Percentiles rank a stretch among this genome's conserved stretches.
Evolutionary conservation across 2,329 filamentous ascomycete genomes (phyloP).

Genomic region (Aspergillus chevalieri): DNA sequence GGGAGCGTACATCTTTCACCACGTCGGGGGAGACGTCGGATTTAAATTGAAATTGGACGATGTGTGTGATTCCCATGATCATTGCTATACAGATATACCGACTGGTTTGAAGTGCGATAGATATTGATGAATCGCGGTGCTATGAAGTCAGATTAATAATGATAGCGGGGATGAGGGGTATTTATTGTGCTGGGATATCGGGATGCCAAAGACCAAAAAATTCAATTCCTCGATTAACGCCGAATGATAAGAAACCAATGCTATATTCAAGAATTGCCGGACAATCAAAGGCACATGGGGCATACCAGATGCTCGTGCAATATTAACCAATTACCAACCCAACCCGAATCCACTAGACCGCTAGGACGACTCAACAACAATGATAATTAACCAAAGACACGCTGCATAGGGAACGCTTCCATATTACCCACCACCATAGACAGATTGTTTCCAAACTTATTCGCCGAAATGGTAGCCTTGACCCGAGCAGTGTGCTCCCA

Average conservation of each 20-base stretch:
- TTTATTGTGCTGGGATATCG: too few species aligned
- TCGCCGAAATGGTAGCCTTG: background rate
- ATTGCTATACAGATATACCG: background rate
- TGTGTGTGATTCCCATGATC: conserved; percentile 60
- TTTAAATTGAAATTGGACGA: conserved; percentile 64
- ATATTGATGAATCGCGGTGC: background rate
- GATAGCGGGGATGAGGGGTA: too few species aligned
- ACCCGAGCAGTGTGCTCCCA: background rate
- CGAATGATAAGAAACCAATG: too few species aligned
- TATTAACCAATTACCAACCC: too few species aligned
- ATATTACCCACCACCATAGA: background rate
- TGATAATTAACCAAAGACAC: background rate
- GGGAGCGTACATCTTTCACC: conserved; percentile 51
- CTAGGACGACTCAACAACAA: background rate
- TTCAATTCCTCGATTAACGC: too few species aligned
- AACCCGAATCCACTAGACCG: too few species aligned
- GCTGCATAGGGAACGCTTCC: background rate
- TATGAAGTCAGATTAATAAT: background rate
- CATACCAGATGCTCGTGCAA: too few species aligned
- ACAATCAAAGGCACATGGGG: too few species aligned
- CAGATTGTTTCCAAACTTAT: background rate
- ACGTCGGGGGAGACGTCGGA: conserved; percentile 42
- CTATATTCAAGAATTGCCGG: too few species aligned
- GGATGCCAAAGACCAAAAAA: too few species aligned
- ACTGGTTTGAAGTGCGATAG: background rate